Percentiles rank a stretch among this genome's conserved stretches.
Evolutionary conservation across 352 stramenopile genomes (phyloP).

Genomic region (Phytophthora agathidicida): DNA sequence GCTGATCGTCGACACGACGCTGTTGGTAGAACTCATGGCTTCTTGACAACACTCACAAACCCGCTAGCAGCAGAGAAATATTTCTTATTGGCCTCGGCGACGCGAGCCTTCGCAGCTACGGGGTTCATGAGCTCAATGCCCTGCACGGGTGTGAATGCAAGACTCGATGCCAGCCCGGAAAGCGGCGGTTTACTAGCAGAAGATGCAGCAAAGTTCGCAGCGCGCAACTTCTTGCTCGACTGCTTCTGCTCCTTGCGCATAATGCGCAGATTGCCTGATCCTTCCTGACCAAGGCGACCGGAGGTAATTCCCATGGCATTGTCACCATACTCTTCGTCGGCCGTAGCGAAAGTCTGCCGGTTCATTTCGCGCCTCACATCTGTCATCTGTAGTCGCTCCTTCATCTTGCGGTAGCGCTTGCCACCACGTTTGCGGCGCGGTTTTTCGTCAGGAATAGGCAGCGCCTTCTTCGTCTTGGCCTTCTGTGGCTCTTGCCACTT

Average conservation of each 20-base stretch:
- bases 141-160: conserved; percentile 98
- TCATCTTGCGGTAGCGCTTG: conserved; percentile 96
- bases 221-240: conserved; percentile 92
- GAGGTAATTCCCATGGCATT: conserved; percentile 97
- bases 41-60: conserved; percentile 95
- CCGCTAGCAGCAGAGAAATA: conserved; percentile 96
- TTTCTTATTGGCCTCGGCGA: conserved; percentile 96
- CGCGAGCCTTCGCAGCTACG: conserved; percentile 91
- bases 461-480: conserved; percentile 96
- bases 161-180: conserved; percentile 93
- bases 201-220: conserved; percentile 83
- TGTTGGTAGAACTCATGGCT: conserved; percentile 45
- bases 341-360: conserved; percentile 93
- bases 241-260: conserved; percentile 92
- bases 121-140: conserved; percentile 98
- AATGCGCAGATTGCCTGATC: conserved; percentile 88
- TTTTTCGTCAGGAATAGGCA: conserved; percentile 96
- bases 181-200: conserved; percentile 57
- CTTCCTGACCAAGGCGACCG: conserved; percentile 91
- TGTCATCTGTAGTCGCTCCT: conserved; percentile 97
- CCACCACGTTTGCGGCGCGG: conserved; percentile 93
- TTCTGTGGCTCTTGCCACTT: conserved; percentile 98
- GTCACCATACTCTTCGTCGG: conserved; percentile 97
- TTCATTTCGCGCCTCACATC: conserved; percentile 98
- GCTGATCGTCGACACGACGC: no score